These are phyloP conservation scores for Pseudonitzschia multistriata DNA, from an alignment of 108 stramenopile species.

Conservation along the genomic window DNA sequence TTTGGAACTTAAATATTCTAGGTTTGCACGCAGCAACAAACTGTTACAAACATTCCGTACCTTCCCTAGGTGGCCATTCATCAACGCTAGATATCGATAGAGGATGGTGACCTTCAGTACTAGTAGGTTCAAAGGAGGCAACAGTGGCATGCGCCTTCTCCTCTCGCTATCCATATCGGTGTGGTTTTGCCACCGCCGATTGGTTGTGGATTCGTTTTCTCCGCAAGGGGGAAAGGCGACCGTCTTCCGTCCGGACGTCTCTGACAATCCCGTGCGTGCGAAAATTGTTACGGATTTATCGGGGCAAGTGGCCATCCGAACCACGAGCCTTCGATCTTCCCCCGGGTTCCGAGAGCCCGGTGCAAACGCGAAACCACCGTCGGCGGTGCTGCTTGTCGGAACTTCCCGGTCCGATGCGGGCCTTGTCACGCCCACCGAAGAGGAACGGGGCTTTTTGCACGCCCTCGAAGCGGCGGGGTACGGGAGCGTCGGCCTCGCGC, in stretches of 20 bases:
- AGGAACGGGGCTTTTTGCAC: constrained; percentile 2
- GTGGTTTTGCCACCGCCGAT: not conserved
- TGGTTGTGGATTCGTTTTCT: not conserved
- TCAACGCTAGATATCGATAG: no score
- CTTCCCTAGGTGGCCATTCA: no score
- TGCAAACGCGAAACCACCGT: not conserved
- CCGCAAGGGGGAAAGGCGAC: not conserved
- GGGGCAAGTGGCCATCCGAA: no score
- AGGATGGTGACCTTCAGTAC: no score
- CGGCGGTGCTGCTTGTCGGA: not conserved
- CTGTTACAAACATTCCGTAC: no score
- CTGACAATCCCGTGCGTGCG: not conserved
- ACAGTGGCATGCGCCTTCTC: not conserved
- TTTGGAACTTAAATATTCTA: no score
- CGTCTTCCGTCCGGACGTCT: not conserved
- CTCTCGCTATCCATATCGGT: not conserved
- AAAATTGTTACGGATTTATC: no score
- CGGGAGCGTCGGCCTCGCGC: not conserved
- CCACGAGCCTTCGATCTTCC: no score
- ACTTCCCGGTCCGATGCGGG: not conserved
- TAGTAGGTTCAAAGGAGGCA: no score
- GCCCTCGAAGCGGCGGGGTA: constrained; percentile 6
- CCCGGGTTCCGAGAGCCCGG: no score
- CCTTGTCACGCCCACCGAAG: not conserved
- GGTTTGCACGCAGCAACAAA: no score